Conservation (phyloP, 805 yeast genomes). For the Zygosaccharomyces pseudorouxii region DNA sequence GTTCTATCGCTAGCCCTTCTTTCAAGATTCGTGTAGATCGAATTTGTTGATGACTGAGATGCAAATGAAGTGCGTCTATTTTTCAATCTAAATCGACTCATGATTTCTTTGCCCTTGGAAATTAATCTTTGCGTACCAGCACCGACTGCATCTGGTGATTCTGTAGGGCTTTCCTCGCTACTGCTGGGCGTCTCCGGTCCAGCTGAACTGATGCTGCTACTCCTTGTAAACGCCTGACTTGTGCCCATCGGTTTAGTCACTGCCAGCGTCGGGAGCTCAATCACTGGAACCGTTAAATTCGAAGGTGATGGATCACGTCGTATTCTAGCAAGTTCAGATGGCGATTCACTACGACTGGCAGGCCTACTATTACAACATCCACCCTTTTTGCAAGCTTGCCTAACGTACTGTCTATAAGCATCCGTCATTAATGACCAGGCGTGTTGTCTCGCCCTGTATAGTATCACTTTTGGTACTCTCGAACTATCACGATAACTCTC, state of each 20-base stretch:
- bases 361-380: not conserved
- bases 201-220: constrained; percentile 5
- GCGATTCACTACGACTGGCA: not conserved
- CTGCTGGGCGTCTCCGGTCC: constrained; percentile 6
- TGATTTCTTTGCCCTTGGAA: constrained; percentile 10
- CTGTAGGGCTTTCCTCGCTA: not conserved
- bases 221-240: not conserved
- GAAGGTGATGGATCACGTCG: not conserved
- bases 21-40: constrained; percentile 3
- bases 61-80: constrained; percentile 7
- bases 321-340: not conserved
- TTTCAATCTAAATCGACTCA: constrained; percentile 9
- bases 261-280: constrained; percentile 1
- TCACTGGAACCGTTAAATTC: not conserved
- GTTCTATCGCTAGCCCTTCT: constrained; percentile 7
- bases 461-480: constrained; percentile 10
- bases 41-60: constrained; percentile 6
- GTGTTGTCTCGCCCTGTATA: constrained; percentile 26
- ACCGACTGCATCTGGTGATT: constrained; percentile 1
- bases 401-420: constrained; percentile 23
- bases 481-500: constrained; percentile 10
- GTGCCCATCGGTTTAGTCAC: not conserved
- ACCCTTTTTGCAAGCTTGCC: constrained; percentile 1
- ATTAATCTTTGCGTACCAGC: constrained; percentile 11
- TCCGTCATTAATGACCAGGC: constrained; percentile 26